Evolutionary conservation across 179 eudicot species (phyloP), one percentile per base, ranked within the genome.

Genomic region (Silene noctiflora): DNA sequence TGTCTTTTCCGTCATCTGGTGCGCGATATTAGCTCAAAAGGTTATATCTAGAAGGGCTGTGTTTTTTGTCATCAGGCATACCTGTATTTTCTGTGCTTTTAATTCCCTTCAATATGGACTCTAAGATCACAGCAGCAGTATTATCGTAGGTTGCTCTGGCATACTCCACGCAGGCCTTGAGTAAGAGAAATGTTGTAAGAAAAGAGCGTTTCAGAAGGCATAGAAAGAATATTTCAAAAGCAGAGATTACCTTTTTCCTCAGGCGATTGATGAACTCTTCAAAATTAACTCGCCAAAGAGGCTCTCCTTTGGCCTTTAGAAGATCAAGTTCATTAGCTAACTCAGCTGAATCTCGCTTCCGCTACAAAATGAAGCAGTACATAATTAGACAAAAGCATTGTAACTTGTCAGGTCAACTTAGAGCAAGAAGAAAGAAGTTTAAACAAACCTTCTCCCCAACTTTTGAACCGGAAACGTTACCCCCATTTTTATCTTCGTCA

Each of bases 281-380:
- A 76, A 87, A 88, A 82, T 95, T 91, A 24, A 89, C 97, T 69
- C 93, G 91, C 99, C 99, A 95, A 58, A 90, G 76, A 80, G 88
- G 81, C 80, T 91, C 93, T 81, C 84, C 83, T 46, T 77, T 81
- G 81, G 79, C 64, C 83, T 71, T 81, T 64, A 76, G 53, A 63
- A 71, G 73, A 73, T 81, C 81, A 67, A 24, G 51, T 68, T 80
- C 89, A 44, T 71, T 62, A 71, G 84, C 88, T 61, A 77, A 73
- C 58, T 87, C 87, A 75, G 73, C 65, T 53, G 55, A 69, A 60
- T 77, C 83, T 44, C 63, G 83, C 83, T 91, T 88, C 72, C 91
- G 89, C 94, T 88, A 67, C 61, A 75, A 42, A 79, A 35, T 46
- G 27, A 21, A 72, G 79, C 55, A 81, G 44, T 31, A n/a, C 20